A percentile compares a stretch with the other conserved stretches of the same genome.
phyloP scores from a whole-genome alignment of 1,139 yeast genomes.

The Suhomyces coccinellae region DNA sequence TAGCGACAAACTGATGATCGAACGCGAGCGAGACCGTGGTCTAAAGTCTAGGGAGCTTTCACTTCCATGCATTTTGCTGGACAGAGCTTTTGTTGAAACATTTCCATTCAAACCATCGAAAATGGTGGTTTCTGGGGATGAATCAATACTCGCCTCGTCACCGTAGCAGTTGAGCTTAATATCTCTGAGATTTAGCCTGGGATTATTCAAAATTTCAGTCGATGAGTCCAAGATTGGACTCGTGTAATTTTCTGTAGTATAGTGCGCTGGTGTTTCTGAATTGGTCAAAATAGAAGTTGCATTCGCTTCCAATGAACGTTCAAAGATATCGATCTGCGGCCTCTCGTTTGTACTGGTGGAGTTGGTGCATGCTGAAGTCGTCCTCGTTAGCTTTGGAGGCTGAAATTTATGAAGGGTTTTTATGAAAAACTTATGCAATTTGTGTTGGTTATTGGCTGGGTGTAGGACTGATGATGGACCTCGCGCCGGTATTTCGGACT shows the following conservation, averaged over 20 bases:
- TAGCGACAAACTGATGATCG: conserved; percentile 27
- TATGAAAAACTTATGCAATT: conserved; percentile 17
- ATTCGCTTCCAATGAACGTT: conserved; percentile 18
- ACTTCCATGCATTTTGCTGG: conserved; percentile 3
- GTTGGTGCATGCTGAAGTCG: neutral
- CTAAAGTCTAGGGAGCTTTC: conserved; percentile 10
- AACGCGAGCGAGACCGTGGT: conserved; percentile 25
- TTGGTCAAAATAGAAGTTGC: conserved; percentile 15
- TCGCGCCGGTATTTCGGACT: neutral
- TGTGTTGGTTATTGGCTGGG: conserved; percentile 7
- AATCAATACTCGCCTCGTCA: conserved; percentile 12
- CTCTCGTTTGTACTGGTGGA: neutral
- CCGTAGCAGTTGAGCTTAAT: conserved; percentile 32
- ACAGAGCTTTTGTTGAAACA: neutral
- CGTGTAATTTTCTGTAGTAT: conserved; percentile 30
- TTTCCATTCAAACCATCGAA: conserved; percentile 3
- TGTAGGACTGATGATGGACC: neutral
- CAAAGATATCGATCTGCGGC: conserved; percentile 16
- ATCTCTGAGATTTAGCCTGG: conserved; percentile 26
- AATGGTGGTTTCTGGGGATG: conserved; percentile 3
- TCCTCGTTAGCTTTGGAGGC: conserved; percentile 1
- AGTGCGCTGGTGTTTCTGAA: conserved; percentile 27
- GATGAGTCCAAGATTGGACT: conserved; percentile 36
- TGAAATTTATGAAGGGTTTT: conserved; percentile 16
- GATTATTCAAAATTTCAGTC: conserved; percentile 31